Conservation (phyloP, 345 rosid genomes). For the Angophora floribunda region DNA sequence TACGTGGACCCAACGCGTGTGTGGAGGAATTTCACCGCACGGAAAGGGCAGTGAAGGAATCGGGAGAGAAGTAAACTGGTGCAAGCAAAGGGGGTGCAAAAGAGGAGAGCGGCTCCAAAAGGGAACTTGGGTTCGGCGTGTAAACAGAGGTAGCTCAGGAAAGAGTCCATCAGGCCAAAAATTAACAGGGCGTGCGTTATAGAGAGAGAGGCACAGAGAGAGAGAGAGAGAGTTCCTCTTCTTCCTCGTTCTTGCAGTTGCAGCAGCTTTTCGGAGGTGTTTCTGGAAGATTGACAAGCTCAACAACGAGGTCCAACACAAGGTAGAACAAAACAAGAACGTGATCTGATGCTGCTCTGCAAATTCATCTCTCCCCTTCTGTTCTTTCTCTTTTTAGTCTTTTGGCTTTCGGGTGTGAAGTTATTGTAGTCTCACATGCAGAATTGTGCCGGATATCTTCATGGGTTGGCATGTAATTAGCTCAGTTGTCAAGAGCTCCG, state of each 20-base stretch:
- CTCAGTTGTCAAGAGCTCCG: background rate
- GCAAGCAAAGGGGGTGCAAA: background rate
- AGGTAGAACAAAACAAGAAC: background rate
- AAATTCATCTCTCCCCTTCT: background rate
- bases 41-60: background rate
- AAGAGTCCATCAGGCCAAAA: background rate
- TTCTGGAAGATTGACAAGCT: background rate
- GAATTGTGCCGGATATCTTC: background rate
- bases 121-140: background rate
- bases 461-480: background rate
- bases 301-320: background rate
- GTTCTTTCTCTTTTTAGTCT: background rate
- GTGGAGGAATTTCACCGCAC: background rate
- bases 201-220: background rate
- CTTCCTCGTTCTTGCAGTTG: background rate
- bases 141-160: background rate
- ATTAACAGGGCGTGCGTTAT: background rate
- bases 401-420: background rate
- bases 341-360: background rate
- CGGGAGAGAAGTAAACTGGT: background rate
- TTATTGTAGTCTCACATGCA: background rate
- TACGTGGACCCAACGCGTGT: background rate
- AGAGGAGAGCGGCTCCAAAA: background rate
- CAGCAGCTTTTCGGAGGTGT: background rate
- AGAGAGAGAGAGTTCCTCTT: background rate